These are phyloP conservation scores for Epithele typhae DNA, from an alignment of 768 basidiomycete species.

Conservation along the genomic window DNA sequence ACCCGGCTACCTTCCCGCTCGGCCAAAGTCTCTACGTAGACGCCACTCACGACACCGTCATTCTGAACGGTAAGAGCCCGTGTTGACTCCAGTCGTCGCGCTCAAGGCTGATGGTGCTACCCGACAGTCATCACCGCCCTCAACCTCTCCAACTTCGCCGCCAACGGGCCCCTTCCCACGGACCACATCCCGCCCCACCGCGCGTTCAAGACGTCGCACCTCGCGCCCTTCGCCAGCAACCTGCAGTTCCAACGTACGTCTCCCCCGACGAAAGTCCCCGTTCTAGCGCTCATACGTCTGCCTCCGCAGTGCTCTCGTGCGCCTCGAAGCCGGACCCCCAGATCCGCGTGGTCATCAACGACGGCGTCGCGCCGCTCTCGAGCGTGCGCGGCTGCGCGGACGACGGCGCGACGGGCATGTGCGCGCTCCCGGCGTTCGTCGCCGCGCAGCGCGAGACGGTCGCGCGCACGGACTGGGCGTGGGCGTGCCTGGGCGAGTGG, in stretches of 20 bases:
- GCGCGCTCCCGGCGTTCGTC: constrained; percentile 67
- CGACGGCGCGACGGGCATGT: constrained; percentile 65
- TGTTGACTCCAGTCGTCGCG: neutral
- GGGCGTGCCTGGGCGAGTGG: constrained; percentile 77
- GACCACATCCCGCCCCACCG: constrained; percentile 31
- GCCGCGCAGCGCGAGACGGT: constrained; percentile 61
- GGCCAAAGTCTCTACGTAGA: constrained; percentile 41
- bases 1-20: constrained; percentile 29
- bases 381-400: constrained; percentile 50
- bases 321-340: constrained; percentile 10
- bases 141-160: constrained; percentile 38
- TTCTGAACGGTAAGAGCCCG: constrained; percentile 34
- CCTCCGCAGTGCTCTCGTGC: constrained; percentile 27
- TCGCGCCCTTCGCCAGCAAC: constrained; percentile 43
- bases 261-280: neutral
- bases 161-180: constrained; percentile 34
- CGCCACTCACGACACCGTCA: constrained; percentile 40
- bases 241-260: constrained; percentile 71
- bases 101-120: neutral
- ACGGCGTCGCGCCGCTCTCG: constrained; percentile 38
- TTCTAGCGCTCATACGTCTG: constrained; percentile 12
- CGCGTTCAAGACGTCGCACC: constrained; percentile 45
- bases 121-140: constrained; percentile 34
- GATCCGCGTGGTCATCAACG: constrained; percentile 44
- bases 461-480: constrained; percentile 61